Percentiles rank a stretch among this genome's conserved stretches.
Conservation (phyloP, 2,329 filamentous ascomycete genomes). For the Fusarium floridanum region DNA sequence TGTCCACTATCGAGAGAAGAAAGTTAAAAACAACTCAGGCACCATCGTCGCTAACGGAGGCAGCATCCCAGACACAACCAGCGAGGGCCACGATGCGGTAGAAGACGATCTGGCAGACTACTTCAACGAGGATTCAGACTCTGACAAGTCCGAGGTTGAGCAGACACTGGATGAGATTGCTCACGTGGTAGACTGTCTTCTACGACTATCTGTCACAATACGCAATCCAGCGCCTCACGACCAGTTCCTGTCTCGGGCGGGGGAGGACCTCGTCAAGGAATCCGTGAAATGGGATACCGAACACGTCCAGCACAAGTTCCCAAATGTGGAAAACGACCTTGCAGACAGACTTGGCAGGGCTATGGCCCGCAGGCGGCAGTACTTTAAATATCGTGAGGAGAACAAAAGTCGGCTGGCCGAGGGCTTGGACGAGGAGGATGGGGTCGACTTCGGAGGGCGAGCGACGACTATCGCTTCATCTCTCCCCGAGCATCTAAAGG, state of each 20-base stretch:
- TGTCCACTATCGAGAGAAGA: background rate
- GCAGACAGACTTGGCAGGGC: background rate
- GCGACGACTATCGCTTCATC: background rate
- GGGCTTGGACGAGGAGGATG: background rate
- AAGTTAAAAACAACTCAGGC: background rate
- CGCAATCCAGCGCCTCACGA: background rate
- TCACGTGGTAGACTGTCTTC: background rate
- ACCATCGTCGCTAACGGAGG: background rate
- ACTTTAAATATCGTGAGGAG: background rate
- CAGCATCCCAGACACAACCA: background rate
- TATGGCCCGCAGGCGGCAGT: background rate
- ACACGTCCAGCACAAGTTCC: background rate
- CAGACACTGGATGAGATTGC: background rate
- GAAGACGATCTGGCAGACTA: background rate
- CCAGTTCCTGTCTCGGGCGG: background rate
- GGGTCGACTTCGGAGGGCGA: background rate
- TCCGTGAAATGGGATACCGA: background rate
- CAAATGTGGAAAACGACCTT: background rate
- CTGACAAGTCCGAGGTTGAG: background rate
- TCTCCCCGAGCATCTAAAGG: background rate
- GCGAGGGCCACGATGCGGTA: background rate
- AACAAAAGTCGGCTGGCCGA: background rate
- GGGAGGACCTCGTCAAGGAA: background rate
- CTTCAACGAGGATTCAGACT: background rate
- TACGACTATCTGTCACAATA: background rate